Evolutionary conservation across 768 basidiomycete species (phyloP).

Genomic region (Obba rivulosa): DNA sequence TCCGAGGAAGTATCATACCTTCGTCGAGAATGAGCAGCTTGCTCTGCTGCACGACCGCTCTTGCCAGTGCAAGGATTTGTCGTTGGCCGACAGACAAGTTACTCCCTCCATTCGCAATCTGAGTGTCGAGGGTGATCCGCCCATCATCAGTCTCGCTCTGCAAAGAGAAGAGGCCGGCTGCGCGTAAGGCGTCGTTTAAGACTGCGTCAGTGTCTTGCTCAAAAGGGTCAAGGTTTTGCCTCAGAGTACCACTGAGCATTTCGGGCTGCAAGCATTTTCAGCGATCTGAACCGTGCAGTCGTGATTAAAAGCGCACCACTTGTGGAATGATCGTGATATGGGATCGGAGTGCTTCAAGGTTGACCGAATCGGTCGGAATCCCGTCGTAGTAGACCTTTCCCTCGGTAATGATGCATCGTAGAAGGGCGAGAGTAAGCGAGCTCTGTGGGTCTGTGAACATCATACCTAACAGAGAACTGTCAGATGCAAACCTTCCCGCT

Average conservation of each 20-base stretch:
- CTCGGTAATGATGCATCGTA: constrained; percentile 50
- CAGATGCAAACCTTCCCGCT: constrained; percentile 38
- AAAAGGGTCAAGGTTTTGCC: constrained; percentile 58
- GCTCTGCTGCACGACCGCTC: constrained; percentile 50
- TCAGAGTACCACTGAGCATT: constrained; percentile 49
- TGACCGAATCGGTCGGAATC: constrained; percentile 38
- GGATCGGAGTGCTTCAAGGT: constrained; percentile 47
- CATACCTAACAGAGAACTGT: constrained; percentile 4
- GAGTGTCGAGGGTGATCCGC: constrained; percentile 39
- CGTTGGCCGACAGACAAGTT: constrained; percentile 53
- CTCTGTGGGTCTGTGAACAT: constrained; percentile 29
- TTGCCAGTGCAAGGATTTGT: constrained; percentile 54
- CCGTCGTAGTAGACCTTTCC: constrained; percentile 51
- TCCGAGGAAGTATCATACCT: background rate
- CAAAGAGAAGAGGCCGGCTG: constrained; percentile 40
- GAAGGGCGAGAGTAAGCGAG: constrained; percentile 45
- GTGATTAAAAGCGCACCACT: constrained; percentile 34
- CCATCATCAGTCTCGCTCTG: constrained; percentile 32
- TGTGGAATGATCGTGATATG: constrained; percentile 60
- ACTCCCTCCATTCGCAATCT: constrained; percentile 37
- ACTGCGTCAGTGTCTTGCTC: constrained; percentile 46
- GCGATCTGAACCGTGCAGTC: no score
- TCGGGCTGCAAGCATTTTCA: constrained; percentile 40
- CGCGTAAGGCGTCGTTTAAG: constrained; percentile 43
- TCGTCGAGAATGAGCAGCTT: constrained; percentile 41